Percentiles rank a stretch among this genome's conserved stretches.
phyloP scores from a whole-genome alignment of 331 rosid genomes.

The Cydonia oblonga region DNA sequence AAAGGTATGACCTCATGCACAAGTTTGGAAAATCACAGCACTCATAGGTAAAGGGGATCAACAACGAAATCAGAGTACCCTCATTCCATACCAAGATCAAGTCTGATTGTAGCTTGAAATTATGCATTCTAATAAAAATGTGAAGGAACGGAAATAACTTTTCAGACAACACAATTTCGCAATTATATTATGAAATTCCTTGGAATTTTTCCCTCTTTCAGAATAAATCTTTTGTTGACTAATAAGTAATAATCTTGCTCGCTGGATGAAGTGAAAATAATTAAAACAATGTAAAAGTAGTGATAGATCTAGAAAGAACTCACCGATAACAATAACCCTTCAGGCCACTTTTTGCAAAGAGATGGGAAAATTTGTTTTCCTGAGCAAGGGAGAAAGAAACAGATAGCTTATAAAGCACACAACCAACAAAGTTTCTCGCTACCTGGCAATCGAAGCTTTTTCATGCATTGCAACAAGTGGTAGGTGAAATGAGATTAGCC shows the following conservation, averaged over 20 bases:
- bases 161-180: background rate
- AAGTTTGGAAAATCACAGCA: background rate
- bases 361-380: background rate
- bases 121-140: background rate
- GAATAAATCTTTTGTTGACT: background rate
- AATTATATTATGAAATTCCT: background rate
- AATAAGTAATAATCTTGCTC: background rate
- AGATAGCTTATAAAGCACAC: background rate
- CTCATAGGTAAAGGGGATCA: background rate
- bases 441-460: slow-evolving; percentile 5
- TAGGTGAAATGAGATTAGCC: background rate
- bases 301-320: background rate
- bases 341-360: background rate
- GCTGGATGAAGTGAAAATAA: background rate
- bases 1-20: background rate
- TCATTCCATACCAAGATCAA: background rate
- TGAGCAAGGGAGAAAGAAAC: background rate
- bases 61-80: background rate
- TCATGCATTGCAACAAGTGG: slow-evolving; percentile 18
- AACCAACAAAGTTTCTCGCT: background rate
- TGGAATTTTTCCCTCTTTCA: background rate
- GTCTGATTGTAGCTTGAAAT: background rate
- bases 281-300: background rate
- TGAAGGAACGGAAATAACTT: background rate
- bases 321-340: background rate